Percentiles rank a stretch among this genome's conserved stretches.
Evolutionary conservation across 345 rosid genomes (phyloP).

Genomic region (Viola odorata): DNA sequence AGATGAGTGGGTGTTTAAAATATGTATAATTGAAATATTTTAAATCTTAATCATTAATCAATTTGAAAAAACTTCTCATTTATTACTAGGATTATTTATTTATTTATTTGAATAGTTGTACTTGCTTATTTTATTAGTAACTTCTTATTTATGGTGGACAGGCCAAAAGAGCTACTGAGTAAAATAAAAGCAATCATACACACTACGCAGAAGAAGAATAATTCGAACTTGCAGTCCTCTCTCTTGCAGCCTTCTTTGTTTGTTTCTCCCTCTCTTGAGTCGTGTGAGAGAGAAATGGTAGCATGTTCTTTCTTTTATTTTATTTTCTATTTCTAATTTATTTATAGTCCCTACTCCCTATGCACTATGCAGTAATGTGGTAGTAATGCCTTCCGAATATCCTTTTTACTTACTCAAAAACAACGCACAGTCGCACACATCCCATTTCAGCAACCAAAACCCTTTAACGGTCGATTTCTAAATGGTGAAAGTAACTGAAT

Average conservation of each 20-base stretch:
- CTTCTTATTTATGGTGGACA: background rate
- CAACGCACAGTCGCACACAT: background rate
- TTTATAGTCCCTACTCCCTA: slow-evolving; percentile 18
- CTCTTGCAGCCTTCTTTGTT: slow-evolving; percentile 39
- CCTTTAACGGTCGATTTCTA: slow-evolving; percentile 7
- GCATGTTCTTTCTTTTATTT: background rate
- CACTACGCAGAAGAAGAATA: slow-evolving; percentile 76
- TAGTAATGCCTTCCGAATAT: slow-evolving; percentile 6
- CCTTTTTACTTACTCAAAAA: slow-evolving; percentile 1
- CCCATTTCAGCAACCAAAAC: background rate
- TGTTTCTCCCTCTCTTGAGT: background rate
- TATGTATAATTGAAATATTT: no score
- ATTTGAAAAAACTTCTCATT: no score
- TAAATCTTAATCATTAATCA: no score
- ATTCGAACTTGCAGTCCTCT: slow-evolving; percentile 66
- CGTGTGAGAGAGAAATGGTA: no score
- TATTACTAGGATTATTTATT: no score
- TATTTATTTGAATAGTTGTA: no score
- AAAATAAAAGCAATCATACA: slow-evolving; percentile 47
- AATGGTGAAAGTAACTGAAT: background rate
- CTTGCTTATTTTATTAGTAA: no score
- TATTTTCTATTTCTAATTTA: background rate
- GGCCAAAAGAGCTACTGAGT: slow-evolving; percentile 29
- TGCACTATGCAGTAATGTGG: background rate
- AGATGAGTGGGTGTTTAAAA: no score